Evolutionary conservation across 73 alveolate genomes (phyloP), one percentile per base, ranked within the genome.

Genomic region (Breviolum minutum): DNA sequence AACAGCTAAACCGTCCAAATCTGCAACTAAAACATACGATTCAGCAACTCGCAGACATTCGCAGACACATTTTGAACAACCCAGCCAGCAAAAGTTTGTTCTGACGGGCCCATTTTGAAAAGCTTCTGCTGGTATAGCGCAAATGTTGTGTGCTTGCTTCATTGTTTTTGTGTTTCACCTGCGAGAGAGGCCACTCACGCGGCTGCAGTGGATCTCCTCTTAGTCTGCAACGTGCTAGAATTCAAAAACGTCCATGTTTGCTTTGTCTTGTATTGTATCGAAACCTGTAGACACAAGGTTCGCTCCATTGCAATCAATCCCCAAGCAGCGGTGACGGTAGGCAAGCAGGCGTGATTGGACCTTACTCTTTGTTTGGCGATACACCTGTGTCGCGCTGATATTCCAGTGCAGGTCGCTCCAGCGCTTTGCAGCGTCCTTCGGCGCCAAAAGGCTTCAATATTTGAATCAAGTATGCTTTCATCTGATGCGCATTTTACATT

Each of bases 221-320:
- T 17, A 90, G 91, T 60, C 40, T 60, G 74, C 71, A 8, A 10
- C 30, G 16, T 12, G 86, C 27, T 12, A 13, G 1, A 32, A 1
- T 24, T 71, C 64, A 12, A 12, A 22, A 16, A 7, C 48, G 19
- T 82, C 79, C 79, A 61, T 62, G 48, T 5, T 17, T 83, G 74
- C 6, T 19, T 54, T 8, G 30, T 76, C 9, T 17, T 61, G n/a
- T 71, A 30, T 71, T 71, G 81, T 1, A 22, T 17, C 13, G 7
- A 71, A 11, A n/a, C 2, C 13, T 71, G 81, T 22, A 20, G 30
- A 13, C 19, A 17, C 20, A 26, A 92, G 97, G 97, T 74, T 66
- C 97, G 97, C 68, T 92, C 97, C 60, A 74, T 92, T 16, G 85
- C 97, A 22, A 92, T 92, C 79, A 92, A 22, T 92, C 97, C 97